phyloP scores from a whole-genome alignment of 2,329 filamentous ascomycete species.

The Neonectria sp. region DNA sequence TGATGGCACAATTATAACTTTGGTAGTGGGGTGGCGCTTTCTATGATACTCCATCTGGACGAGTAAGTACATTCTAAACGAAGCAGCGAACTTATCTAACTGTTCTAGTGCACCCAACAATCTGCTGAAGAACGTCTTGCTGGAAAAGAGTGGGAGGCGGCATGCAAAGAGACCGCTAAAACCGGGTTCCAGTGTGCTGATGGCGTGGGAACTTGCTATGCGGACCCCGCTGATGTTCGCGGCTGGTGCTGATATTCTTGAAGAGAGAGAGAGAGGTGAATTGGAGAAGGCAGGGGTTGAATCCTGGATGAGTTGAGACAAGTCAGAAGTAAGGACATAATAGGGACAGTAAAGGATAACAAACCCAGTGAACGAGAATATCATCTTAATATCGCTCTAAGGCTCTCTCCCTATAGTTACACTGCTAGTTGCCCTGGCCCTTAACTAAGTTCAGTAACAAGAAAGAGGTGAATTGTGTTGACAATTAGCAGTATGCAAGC shows the following conservation, averaged over 20 bases:
- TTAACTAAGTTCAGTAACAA: too few species aligned
- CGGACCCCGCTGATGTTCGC: constrained; percentile 24
- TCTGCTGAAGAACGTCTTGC: constrained; percentile 31
- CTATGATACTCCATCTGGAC: constrained; percentile 36
- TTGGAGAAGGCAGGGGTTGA: not conserved
- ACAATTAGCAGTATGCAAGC: too few species aligned
- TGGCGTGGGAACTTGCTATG: constrained; percentile 40
- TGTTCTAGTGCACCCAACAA: constrained; percentile 26
- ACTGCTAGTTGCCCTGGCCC: too few species aligned
- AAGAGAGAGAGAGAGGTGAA: not conserved
- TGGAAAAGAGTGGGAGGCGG: constrained; percentile 43
- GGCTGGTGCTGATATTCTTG: constrained; percentile 29
- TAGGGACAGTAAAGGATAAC: not conserved
- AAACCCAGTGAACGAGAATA: not conserved
- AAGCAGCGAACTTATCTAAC: not conserved
- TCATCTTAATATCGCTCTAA: too few species aligned
- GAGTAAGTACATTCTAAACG: constrained; percentile 15
- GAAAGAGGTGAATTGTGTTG: too few species aligned
- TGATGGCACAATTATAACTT: not conserved
- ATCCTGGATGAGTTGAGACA: not conserved
- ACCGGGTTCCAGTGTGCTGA: constrained; percentile 38
- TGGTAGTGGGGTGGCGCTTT: constrained; percentile 33
- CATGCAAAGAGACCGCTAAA: constrained; percentile 36
- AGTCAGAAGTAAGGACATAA: not conserved
- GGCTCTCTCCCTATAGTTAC: too few species aligned